Base-by-base conservation (phyloP, 768 basidiomycete genomes). In the Mycena galericulata region DNA sequence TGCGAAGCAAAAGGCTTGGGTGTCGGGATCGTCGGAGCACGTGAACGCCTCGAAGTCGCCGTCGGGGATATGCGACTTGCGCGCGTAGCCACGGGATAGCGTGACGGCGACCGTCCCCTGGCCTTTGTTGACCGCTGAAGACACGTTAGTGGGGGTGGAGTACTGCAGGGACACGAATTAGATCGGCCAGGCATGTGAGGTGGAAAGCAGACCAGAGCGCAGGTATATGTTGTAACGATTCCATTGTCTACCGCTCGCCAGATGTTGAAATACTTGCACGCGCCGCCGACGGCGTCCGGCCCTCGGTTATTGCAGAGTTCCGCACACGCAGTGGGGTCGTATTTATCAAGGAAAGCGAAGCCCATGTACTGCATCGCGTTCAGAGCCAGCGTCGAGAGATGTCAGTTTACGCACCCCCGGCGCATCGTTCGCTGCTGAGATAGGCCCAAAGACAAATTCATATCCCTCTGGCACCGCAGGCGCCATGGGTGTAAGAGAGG, bases 181-280 rank as follows among this genome's bases (percentile, higher is more conserved):
- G 27, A 54, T 36, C 7, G 22, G 17, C 36, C 10, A 26, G 26
- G 40, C 14, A 38, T 29, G 36, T 18, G 45, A 36, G 20, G 40
- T 7, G 26, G 26, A 38, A 4, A 10, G 27, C 65, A 17, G 24
- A 70, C 69, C 66, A 73, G 57, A 6, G 72, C 40, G 51, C 72
- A 73, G 14, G 67, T 69, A 53, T 73, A 71, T 9, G 72, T 71
- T 32, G 30, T 66, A 24, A 63, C 67, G 7, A 22, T 51, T 1
- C 61, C 56, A 15, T 38, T 1, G 11, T 59, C 61, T 27, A 66
- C 47, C 1, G 67, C 72, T 4, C 63, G 50, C 72, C 72, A 73
- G 41, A 73, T 71, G 24, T 73, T 73, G 67, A 73, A 73, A 51
- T 51, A 71, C 57, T 71, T 65, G 64, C 72, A 73, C 0, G 62